Conservation (phyloP, 2,329 filamentous ascomycete genomes). For the Helicocarpus griseus region DNA sequence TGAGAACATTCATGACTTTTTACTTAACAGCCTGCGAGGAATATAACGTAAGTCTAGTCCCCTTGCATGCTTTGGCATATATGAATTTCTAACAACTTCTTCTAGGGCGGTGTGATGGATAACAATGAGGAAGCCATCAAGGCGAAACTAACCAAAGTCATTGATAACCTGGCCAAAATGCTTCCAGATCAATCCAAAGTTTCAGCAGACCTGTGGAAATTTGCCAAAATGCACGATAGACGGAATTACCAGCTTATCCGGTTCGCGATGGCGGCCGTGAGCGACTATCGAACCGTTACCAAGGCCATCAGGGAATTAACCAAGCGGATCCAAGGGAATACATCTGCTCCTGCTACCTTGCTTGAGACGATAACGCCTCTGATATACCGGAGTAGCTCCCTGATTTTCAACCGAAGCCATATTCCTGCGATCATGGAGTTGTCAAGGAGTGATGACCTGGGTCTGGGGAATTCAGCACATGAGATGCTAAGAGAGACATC, state of each 20-base stretch:
- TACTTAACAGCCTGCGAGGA: conserved; percentile 78
- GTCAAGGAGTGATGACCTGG: conserved; percentile 72
- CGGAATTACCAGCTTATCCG: conserved; percentile 81
- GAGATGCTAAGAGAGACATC: conserved; percentile 90
- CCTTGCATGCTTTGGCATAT: not conserved
- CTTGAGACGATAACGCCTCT: conserved; percentile 74
- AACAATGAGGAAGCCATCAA: conserved; percentile 57
- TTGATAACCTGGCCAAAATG: conserved; percentile 62
- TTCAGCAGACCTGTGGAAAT: conserved; percentile 72
- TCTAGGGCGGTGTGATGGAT: conserved; percentile 62
- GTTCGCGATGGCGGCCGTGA: conserved; percentile 73
- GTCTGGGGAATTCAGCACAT: conserved; percentile 68
- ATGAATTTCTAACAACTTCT: not conserved
- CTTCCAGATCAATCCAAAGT: conserved; percentile 67
- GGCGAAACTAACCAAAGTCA: conserved; percentile 59
- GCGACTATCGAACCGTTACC: conserved; percentile 83
- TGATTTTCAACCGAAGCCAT: conserved; percentile 92
- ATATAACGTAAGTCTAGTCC: conserved; percentile 51
- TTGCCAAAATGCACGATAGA: conserved; percentile 83
- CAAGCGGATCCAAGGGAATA: conserved; percentile 65
- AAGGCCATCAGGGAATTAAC: conserved; percentile 84
- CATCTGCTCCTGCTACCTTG: conserved; percentile 42
- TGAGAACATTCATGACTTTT: conserved; percentile 62
- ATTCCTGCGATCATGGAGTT: conserved; percentile 82
- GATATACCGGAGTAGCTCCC: conserved; percentile 69